Evolutionary conservation across 2,329 filamentous ascomycete genomes (phyloP).

Genomic region (Neocatenulostroma microsporum): DNA sequence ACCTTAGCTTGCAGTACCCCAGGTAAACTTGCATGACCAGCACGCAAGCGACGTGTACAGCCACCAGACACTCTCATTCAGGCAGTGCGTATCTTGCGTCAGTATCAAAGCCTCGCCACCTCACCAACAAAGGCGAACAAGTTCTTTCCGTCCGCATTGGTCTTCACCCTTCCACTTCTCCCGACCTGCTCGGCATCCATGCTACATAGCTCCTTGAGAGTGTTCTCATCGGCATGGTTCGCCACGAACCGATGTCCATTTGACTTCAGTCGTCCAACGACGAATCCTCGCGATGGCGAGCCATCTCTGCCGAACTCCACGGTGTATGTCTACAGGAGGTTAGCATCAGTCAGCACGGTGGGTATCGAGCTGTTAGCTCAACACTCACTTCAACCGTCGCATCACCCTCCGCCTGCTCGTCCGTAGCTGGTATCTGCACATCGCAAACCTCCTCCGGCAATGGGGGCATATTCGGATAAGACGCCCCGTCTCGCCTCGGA

Average conservation of each 20-base stretch:
- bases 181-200: constrained; percentile 43
- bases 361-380: too few relatives aligned
- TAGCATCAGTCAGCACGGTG: too few relatives aligned
- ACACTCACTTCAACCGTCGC: constrained; percentile 47
- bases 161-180: constrained; percentile 39
- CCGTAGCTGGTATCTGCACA: constrained; percentile 34
- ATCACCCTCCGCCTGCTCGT: constrained; percentile 42
- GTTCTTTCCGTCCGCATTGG: constrained; percentile 30
- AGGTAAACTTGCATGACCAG: too few relatives aligned
- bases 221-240: constrained; percentile 47
- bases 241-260: constrained; percentile 48
- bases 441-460: constrained; percentile 39
- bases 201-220: constrained; percentile 40
- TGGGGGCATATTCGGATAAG: constrained; percentile 43
- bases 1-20: too few relatives aligned
- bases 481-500: constrained; percentile 31
- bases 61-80: too few relatives aligned
- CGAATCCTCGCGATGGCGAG: constrained; percentile 39
- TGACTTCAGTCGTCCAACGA: constrained; percentile 46
- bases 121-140: constrained; percentile 27
- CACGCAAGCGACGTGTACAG: too few relatives aligned
- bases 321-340: constrained; percentile 56
- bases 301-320: constrained; percentile 50
- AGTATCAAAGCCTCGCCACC: neutral
- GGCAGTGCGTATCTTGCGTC: too few relatives aligned